Base-by-base conservation (phyloP, 108 stramenopile genomes). In the Cafeteria roenbergensis region DNA sequence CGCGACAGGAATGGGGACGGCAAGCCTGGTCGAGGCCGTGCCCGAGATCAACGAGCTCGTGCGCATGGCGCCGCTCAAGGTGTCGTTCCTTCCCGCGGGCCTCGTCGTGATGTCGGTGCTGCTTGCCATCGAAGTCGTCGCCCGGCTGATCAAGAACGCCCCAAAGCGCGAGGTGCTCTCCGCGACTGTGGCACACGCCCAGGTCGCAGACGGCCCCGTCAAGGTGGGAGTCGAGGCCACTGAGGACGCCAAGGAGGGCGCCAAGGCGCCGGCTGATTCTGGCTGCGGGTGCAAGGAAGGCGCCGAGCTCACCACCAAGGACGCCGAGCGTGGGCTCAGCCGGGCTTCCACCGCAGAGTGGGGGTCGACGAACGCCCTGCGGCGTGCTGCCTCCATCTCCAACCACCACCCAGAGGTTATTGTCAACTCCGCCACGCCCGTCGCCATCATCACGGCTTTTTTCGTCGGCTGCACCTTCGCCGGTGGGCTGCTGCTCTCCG, bases 401-500 rank as follows among this genome's bases (percentile, higher is more conserved):
- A 20, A 30, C 63, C 60, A 54, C 58, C 17, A 62, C 66, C 22
- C 71, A 63, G 20, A 34, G 65, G 4, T 36, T 67, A 30, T 57
- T 62, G n/a, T 62, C 70, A 75, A 25, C 59, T 27, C 51, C 32
- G 70, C 64, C 0, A 51, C 60, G 8, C 63, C 58, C 61, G 74
- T 21, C 9, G 61, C 75, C 37, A 27, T 57, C 69, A 8, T 73
- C 57, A 69, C 64, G 54, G 66, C 74, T 63, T 63, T 65, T 28
- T 2, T 69, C 26, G 34, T 75, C 26, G 75, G 73, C 6, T 20
- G 55, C 9, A 4, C 78, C 21, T 87, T 87, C 73, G 69, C 80
- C 0, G 17, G 66, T 2, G 88, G 90, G 1, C 77, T 91, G 35
- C 74, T 77, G 28, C 55, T 86, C 27, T 65, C 73, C 52, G 73